Percentiles rank a stretch among this genome's conserved stretches.
Conservation (phyloP, 148 eudicot species). For the Vaccinium macrocarpon region DNA sequence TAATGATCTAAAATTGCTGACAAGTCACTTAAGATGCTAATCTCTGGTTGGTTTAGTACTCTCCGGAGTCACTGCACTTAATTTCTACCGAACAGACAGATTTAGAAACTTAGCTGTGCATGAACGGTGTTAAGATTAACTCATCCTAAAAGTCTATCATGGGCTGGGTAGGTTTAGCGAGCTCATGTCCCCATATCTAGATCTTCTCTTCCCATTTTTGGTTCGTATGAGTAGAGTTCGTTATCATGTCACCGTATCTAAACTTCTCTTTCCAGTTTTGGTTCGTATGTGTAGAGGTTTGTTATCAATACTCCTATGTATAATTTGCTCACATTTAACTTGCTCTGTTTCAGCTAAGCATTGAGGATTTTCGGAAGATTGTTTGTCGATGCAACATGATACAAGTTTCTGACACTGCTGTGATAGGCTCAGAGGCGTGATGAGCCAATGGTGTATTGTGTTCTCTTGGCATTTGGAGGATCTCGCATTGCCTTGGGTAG, state of each 20-base stretch:
- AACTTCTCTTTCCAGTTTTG: background rate
- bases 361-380: conserved; percentile 72
- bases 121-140: background rate
- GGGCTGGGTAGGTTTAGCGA: background rate
- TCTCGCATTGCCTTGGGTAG: background rate
- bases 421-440: background rate
- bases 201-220: background rate
- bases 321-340: background rate
- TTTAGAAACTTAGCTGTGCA: background rate
- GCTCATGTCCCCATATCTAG: background rate
- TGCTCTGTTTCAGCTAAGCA: conserved; percentile 51
- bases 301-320: background rate
- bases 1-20: background rate
- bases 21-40: background rate
- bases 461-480: background rate
- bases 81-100: background rate
- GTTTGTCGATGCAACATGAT: conserved; percentile 64
- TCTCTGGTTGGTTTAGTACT: background rate
- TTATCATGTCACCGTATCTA: no score
- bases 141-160: background rate
- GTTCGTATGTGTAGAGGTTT: background rate
- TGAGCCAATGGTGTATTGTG: background rate
- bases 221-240: background rate
- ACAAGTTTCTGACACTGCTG: conserved; percentile 26
- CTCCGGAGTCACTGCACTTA: background rate